A percentile compares a stretch with the other conserved stretches of the same genome.
These are phyloP conservation scores for Phytophthora gonapodyides DNA, from an alignment of 352 stramenopile species.

Conservation along the genomic window DNA sequence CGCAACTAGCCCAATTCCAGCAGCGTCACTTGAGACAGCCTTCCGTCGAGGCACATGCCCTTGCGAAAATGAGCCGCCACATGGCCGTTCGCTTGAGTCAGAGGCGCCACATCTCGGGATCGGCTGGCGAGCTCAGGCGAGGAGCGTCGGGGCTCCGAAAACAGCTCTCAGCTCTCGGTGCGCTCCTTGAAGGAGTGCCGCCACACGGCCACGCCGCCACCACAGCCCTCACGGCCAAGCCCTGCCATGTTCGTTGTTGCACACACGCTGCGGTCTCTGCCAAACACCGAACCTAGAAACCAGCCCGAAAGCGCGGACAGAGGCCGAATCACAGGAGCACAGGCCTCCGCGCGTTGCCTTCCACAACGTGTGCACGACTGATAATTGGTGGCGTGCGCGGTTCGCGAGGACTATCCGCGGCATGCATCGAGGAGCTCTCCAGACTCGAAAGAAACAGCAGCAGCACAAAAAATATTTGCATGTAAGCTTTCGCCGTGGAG, in stretches of 20 bases:
- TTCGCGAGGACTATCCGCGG: constrained; percentile 16
- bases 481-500: too few species aligned
- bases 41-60: constrained; percentile 14
- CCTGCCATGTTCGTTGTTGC: constrained; percentile 17
- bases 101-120: not conserved
- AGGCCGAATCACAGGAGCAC: too few species aligned
- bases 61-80: constrained; percentile 13
- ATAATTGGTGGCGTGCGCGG: constrained; percentile 17
- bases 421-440: not conserved
- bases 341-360: not conserved
- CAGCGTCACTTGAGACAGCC: not conserved
- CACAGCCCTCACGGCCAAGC: too few species aligned
- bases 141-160: not conserved
- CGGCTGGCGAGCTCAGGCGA: not conserved
- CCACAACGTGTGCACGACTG: constrained; percentile 13
- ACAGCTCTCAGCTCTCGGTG: constrained; percentile 16
- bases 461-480: too few species aligned
- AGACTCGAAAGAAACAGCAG: constrained; percentile 11
- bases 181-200: constrained; percentile 12
- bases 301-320: too few species aligned
- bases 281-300: not conserved
- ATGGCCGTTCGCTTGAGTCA: constrained; percentile 8
- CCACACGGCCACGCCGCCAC: constrained; percentile 1
- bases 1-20: too few species aligned
- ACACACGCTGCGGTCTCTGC: not conserved